Evolutionary conservation across 371 early-diverging fungal species (phyloP), one percentile per base, ranked within the genome.

Genomic region (Mortierella sp.): DNA sequence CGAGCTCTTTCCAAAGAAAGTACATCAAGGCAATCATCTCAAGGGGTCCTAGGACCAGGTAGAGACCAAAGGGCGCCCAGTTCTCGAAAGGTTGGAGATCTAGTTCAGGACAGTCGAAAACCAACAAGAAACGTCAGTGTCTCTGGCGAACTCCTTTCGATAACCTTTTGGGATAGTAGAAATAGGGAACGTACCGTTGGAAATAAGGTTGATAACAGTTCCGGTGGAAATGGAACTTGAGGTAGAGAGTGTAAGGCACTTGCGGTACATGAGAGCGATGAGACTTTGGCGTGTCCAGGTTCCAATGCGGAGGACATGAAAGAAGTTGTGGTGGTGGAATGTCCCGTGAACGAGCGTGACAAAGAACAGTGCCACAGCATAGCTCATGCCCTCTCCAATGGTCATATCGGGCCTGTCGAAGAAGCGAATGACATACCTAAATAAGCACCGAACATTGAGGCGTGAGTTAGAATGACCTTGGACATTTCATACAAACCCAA

Each of bases 1-100:
- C 91, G 31, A 91, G 79, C 5, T 86, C 80, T 14, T 67, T 60
- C 81, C 88, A 89, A 37, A 91, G 76, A 52, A 90, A 85, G 66
- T 81, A 81, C 52, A 89, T 80, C n/a, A 87, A 81, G 2, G 76
- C 27, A 16, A 71, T 63, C 49, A 57, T 67, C 59, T 80, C 77
- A 24, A 80, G 2, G 1, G 80, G 80, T 43, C 77, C 80, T 27
- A 72, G 46, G 43, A 71, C 54, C 13, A 63, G 60, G 41, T 68
- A 80, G 10, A 71, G 41, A 27, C 50, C 53, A 31, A 77, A 72
- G 0, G 80, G 72, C 10, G 80, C 46, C 3, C 61, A 59, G 41
- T 60, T 78, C 29, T 80, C 80, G 51, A 80, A 73, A 1, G 74
- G 73, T 22, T 80, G 78, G 6, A 80, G 64, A 61, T 80, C 80